phyloP scores from a whole-genome alignment of 306 rosid genomes.

The Quercus variabilis region DNA sequence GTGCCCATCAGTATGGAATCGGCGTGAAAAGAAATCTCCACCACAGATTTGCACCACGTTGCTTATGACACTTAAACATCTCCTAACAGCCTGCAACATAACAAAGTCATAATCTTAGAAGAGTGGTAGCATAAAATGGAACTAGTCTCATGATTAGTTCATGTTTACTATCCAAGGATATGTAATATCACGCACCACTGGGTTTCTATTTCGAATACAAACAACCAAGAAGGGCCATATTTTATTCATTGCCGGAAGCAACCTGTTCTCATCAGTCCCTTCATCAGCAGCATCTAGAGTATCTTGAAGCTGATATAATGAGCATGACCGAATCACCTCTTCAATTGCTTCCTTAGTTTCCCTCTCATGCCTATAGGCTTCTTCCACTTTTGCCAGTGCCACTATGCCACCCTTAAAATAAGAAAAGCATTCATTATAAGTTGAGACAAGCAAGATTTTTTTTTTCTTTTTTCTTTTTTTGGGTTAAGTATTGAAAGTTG shows the following conservation, averaged over 20 bases:
- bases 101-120: neutral
- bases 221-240: conserved; percentile 85
- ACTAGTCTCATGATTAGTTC: neutral
- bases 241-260: conserved; percentile 96
- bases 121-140: conserved; percentile 5
- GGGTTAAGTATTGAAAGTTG: too few species aligned
- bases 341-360: conserved; percentile 63
- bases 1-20: conserved; percentile 35
- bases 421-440: neutral
- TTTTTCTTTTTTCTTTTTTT: too few species aligned
- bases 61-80: conserved; percentile 63
- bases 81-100: conserved; percentile 58
- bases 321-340: conserved; percentile 48
- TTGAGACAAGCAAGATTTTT: too few species aligned
- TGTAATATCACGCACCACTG: conserved; percentile 55
- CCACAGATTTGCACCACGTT: conserved; percentile 61
- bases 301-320: conserved; percentile 65
- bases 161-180: neutral
- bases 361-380: conserved; percentile 69
- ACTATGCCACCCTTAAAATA: conserved; percentile 45
- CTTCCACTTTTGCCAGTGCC: conserved; percentile 74
- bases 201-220: conserved; percentile 68
- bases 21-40: conserved; percentile 89
- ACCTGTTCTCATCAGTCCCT: conserved; percentile 75
- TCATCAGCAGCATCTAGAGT: conserved; percentile 56